phyloP scores from a whole-genome alignment of 805 yeast species.

The Ogataea chonburiensis region DNA sequence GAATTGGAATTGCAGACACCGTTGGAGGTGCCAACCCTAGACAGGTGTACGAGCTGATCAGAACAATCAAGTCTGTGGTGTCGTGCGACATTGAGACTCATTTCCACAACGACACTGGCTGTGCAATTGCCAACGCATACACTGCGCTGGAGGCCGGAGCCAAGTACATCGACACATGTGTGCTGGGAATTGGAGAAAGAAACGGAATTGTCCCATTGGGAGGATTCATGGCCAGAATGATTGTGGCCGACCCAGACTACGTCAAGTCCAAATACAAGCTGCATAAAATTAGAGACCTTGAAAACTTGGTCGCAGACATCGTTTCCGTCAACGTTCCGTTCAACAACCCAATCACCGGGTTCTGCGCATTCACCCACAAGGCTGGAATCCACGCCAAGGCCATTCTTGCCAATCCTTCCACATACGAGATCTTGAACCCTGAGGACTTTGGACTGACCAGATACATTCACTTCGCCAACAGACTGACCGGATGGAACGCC shows the following conservation, averaged over 20 bases:
- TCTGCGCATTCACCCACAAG: constrained; percentile 99
- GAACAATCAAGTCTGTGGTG: constrained; percentile 90
- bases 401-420: constrained; percentile 95
- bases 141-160: constrained; percentile 99
- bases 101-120: constrained; percentile 98
- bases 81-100: constrained; percentile 98
- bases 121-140: constrained; percentile 98
- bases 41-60: constrained; percentile 94
- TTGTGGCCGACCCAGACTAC: constrained; percentile 96
- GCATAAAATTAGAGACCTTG: constrained; percentile 93
- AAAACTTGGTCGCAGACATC: constrained; percentile 93
- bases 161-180: constrained; percentile 88
- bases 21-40: constrained; percentile 99
- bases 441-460: constrained; percentile 93
- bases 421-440: constrained; percentile 96
- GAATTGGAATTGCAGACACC: constrained; percentile 99
- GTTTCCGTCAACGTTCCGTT: constrained; percentile 97
- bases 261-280: constrained; percentile 91
- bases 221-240: constrained; percentile 98
- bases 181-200: constrained; percentile 97
- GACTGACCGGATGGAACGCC: constrained; percentile 99
- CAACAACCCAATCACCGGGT: constrained; percentile 98
- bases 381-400: constrained; percentile 99
- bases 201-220: constrained; percentile 98
- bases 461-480: constrained; percentile 96